Base-by-base conservation (phyloP, 176 grass and related monocot species). In the Guadua angustifolia region DNA sequence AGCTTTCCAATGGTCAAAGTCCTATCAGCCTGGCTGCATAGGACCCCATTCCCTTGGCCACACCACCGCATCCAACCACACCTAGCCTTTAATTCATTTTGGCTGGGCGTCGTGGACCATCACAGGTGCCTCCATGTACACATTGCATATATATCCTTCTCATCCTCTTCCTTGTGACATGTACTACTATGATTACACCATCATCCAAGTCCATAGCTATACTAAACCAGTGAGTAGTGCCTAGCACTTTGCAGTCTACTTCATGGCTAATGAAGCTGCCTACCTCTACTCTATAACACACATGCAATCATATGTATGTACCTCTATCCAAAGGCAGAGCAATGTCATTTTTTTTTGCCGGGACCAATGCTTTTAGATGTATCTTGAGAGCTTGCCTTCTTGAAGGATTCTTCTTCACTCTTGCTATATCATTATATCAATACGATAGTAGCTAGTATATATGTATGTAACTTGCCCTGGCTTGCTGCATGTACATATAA, bases 1-100 rank as follows among this genome's bases (percentile, higher is more conserved):
- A 69, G 29, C 81, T 78, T 82, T 80, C 51, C 69, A 67, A 50
- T 79, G 72, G 86, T 88, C 86, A 86, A 89, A 88, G 71, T 77
- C 92, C 71, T 65, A 79, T 58, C 90, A 72, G 43, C 26, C 43
- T 50, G 17, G 14, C 33, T 46, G 25, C 11, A 72, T 78, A 55
- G 80, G 58, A 60, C 74, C 82, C 83, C 79, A 66, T 73, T 65
- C 47, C 66, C 77, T 39, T 26, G 21, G 36, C 26, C 70, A 75
- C 38, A 75, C 24, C 46, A 52, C 50, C 16, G 50, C 50, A 6
- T 52, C 50, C 50, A 5, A 19, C 32, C 47, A 43, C 29, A 29
- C 39, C 51, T 42, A 73, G 59, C 38, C 79, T 83, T 83, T 43
- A 42, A 66, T 86, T 83, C 36, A 79, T 71, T 35, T 71, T 82